A percentile compares a stretch with the other conserved stretches of the same genome.
These are phyloP conservation scores for Geranomyces michiganensis DNA, from an alignment of 192 early-diverging fungal genomes.

Conservation along the genomic window DNA sequence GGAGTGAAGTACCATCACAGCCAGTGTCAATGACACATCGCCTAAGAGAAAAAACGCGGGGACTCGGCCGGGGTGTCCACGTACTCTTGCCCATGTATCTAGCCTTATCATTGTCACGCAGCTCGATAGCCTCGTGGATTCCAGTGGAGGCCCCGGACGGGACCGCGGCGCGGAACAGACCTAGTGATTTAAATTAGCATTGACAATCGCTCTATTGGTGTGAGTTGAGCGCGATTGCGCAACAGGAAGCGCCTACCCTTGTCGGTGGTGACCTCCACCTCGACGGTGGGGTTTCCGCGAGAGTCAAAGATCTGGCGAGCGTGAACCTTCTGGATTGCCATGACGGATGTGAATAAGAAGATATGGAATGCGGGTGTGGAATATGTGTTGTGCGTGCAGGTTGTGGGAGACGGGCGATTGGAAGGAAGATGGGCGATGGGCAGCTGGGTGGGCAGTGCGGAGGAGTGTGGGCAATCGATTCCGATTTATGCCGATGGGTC, in stretches of 20 bases:
- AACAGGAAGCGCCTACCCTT: slow-evolving; percentile 65
- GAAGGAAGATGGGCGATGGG: background rate
- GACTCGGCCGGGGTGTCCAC: slow-evolving; percentile 16
- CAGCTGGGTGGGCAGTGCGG: too few relatives aligned
- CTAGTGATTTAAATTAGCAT: slow-evolving; percentile 35
- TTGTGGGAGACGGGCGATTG: background rate
- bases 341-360: background rate
- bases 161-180: slow-evolving; percentile 94
- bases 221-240: background rate
- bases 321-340: slow-evolving; percentile 33
- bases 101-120: slow-evolving; percentile 85
- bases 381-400: background rate
- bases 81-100: slow-evolving; percentile 95
- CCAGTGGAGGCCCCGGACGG: slow-evolving; percentile 99
- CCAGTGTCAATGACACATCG: background rate
- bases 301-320: slow-evolving; percentile 99
- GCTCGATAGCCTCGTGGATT: slow-evolving; percentile 97
- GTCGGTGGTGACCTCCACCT: slow-evolving; percentile 94
- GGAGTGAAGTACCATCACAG: background rate
- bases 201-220: background rate
- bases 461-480: too few relatives aligned
- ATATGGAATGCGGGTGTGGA: background rate
- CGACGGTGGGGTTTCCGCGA: slow-evolving; percentile 97
- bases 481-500: too few relatives aligned
- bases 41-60: too few relatives aligned